A percentile compares a stretch with the other conserved stretches of the same genome.
These are phyloP conservation scores for Cercospora sp. DNA, from an alignment of 2,329 filamentous ascomycete species.

Conservation along the genomic window DNA sequence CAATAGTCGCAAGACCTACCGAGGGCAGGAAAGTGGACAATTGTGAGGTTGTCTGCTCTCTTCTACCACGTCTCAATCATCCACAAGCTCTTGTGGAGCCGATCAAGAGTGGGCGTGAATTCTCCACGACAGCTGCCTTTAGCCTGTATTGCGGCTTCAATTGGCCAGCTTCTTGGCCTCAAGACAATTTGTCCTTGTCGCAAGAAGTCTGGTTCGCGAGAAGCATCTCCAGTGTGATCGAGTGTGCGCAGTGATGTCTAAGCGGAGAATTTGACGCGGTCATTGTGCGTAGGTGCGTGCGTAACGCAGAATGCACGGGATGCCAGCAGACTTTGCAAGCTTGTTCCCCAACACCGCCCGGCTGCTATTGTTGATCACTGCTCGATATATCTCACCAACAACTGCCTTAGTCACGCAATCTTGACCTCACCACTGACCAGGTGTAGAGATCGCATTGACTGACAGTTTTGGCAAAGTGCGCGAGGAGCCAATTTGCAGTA, in stretches of 20 bases:
- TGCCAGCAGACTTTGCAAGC: background rate
- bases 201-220: background rate
- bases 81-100: conserved; percentile 10
- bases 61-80: conserved; percentile 8
- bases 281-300: background rate
- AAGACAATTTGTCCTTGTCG: background rate
- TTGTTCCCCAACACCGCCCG: background rate
- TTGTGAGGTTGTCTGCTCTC: background rate
- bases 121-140: conserved; percentile 12
- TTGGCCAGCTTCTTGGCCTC: background rate
- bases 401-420: background rate
- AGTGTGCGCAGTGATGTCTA: background rate
- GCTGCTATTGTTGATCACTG: background rate
- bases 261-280: background rate
- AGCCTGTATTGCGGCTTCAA: conserved; percentile 7
- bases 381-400: background rate
- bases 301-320: background rate
- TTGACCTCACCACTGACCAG: background rate
- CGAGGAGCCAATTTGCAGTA: background rate
- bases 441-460: background rate
- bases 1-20: background rate
- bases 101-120: background rate
- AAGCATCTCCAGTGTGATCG: background rate
- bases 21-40: background rate
- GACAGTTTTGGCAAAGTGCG: background rate